A percentile compares a stretch with the other conserved stretches of the same genome.
phyloP scores from a whole-genome alignment of 1,284 basidiomycete species.

The Puccinia hordei region DNA sequence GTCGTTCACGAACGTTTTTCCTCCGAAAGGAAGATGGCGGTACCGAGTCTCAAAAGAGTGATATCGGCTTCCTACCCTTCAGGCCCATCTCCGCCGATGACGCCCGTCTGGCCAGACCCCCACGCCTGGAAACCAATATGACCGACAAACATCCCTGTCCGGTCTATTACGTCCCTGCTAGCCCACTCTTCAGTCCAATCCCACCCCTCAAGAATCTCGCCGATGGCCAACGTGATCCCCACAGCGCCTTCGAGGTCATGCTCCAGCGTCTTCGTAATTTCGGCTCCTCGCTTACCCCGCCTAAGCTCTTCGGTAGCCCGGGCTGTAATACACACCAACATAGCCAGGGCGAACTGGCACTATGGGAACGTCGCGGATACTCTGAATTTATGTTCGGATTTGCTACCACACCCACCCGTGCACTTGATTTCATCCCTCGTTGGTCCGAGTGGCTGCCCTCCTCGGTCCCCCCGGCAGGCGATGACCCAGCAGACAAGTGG shows the following conservation, averaged over 20 bases:
- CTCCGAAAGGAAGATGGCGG: constrained; percentile 15
- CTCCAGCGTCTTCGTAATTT: constrained; percentile 22
- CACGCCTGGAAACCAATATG: constrained; percentile 36
- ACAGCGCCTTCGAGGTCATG: constrained; percentile 3
- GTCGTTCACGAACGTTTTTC: constrained; percentile 13
- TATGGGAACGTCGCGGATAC: constrained; percentile 46
- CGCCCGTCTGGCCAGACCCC: not conserved
- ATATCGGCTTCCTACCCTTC: constrained; percentile 38
- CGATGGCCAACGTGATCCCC: not conserved
- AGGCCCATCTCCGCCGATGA: constrained; percentile 15
- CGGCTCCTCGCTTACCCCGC: not conserved
- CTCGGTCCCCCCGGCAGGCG: not conserved
- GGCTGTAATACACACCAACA: not conserved
- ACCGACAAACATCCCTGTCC: constrained; percentile 34
- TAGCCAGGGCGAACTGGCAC: constrained; percentile 3
- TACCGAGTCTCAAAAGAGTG: not conserved
- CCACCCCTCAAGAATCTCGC: constrained; percentile 21
- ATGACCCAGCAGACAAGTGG: constrained; percentile 49
- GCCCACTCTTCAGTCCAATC: constrained; percentile 30
- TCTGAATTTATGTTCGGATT: constrained; percentile 55
- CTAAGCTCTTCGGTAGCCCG: not conserved
- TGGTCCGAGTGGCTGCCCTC: constrained; percentile 55
- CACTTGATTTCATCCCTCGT: constrained; percentile 54
- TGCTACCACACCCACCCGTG: constrained; percentile 55
- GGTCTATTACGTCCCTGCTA: constrained; percentile 47